phyloP scores from a whole-genome alignment of 164 flowering plant genomes.

The Vitis amurensis region DNA sequence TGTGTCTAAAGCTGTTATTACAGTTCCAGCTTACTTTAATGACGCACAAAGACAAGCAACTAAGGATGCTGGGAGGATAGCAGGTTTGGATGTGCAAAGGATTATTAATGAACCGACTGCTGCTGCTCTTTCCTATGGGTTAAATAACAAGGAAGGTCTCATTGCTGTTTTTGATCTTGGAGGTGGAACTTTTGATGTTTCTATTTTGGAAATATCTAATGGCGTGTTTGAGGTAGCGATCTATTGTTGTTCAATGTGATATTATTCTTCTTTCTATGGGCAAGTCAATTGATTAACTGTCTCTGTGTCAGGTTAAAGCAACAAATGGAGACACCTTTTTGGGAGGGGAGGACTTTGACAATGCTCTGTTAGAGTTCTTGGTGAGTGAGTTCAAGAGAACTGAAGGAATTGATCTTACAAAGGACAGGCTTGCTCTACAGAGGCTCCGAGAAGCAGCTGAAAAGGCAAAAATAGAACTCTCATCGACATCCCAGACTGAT shows the following conservation, averaged over 20 bases:
- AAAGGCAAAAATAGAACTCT: constrained; percentile 72
- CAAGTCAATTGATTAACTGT: neutral
- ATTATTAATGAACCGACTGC: constrained; percentile 84
- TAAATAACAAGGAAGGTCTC: constrained; percentile 66
- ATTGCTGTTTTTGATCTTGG: constrained; percentile 79
- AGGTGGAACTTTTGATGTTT: constrained; percentile 82
- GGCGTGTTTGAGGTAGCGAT: constrained; percentile 67
- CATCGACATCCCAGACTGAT: constrained; percentile 69
- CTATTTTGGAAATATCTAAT: constrained; percentile 65
- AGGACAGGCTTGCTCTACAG: constrained; percentile 64
- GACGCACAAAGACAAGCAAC: constrained; percentile 82
- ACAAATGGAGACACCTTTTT: constrained; percentile 80
- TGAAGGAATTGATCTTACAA: constrained; percentile 59
- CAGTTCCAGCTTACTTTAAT: constrained; percentile 76
- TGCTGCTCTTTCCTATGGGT: constrained; percentile 76
- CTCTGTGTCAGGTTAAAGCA: constrained; percentile 58
- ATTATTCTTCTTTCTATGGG: neutral
- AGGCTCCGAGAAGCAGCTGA: constrained; percentile 81
- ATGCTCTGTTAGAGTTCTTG: constrained; percentile 53
- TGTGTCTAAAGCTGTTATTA: constrained; percentile 60
- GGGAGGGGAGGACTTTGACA: constrained; percentile 83
- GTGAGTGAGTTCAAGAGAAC: constrained; percentile 62
- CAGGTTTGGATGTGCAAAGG: constrained; percentile 67
- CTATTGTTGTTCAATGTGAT: neutral
- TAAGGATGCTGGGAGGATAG: constrained; percentile 75